Conservation (phyloP, 129 eudicot species). For the Apium graveolens region DNA sequence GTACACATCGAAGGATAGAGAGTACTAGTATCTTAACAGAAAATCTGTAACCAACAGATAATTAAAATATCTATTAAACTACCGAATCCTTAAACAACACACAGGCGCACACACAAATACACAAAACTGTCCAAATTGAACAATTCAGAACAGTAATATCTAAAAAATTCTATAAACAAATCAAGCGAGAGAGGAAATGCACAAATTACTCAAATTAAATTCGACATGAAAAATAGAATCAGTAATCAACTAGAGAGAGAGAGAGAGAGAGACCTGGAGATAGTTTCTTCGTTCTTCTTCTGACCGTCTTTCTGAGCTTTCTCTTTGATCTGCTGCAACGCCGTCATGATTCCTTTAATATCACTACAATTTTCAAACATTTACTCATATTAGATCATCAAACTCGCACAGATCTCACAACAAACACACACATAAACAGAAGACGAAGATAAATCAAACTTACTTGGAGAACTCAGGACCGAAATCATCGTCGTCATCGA, state of each 20-base stretch:
- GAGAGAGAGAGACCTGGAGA: constrained; percentile 57
- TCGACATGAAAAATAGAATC: neutral
- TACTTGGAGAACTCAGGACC: constrained; percentile 48
- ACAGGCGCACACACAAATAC: neutral
- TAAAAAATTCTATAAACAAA: neutral
- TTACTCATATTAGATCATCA: neutral
- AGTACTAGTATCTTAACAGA: neutral
- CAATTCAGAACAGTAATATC: neutral
- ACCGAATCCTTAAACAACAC: neutral
- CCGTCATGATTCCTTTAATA: constrained; percentile 69
- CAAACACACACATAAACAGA: neutral
- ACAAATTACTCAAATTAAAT: neutral
- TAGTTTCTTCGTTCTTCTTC: constrained; percentile 95
- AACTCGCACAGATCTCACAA: neutral
- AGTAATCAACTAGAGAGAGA: neutral
- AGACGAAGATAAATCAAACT: neutral
- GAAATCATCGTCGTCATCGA: constrained; percentile 33
- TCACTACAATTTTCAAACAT: constrained; percentile 47
- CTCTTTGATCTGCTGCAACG: constrained; percentile 81
- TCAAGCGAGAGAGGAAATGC: no score
- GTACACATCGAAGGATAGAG: neutral
- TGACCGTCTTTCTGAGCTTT: constrained; percentile 89
- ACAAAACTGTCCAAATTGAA: neutral
- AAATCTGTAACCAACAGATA: neutral
- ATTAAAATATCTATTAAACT: neutral